Conservation (phyloP, 2,329 filamentous ascomycete genomes). For the Septoria petroselini region DNA sequence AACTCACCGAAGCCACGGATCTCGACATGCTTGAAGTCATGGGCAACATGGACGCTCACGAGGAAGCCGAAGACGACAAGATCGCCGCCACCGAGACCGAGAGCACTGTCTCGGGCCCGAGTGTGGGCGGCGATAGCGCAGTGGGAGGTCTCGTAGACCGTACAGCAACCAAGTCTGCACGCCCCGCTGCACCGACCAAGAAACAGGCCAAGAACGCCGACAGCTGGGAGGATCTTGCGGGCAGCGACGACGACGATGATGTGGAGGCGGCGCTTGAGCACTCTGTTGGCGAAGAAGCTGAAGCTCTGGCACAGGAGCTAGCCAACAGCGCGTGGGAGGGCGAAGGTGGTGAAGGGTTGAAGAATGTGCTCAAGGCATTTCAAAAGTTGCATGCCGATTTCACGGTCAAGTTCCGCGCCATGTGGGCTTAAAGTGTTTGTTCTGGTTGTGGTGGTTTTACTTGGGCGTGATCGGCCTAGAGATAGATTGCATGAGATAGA, state of each 20-base stretch:
- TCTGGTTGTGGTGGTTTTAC: no score
- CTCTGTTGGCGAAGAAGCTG: slow-evolving; percentile 26
- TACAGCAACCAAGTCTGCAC: slow-evolving; percentile 27
- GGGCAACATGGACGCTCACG: slow-evolving; percentile 51
- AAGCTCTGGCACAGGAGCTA: slow-evolving; percentile 27
- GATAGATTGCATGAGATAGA: neutral
- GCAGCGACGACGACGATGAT: slow-evolving; percentile 39
- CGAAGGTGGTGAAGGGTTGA: slow-evolving; percentile 49
- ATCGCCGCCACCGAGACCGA: slow-evolving; percentile 35
- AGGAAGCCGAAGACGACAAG: slow-evolving; percentile 46
- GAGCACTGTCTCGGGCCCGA: slow-evolving; percentile 28
- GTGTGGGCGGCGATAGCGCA: slow-evolving; percentile 19
- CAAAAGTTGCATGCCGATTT: slow-evolving; percentile 57
- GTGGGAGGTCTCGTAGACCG: slow-evolving; percentile 34
- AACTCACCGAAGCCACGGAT: slow-evolving; percentile 46
- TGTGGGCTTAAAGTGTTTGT: slow-evolving; percentile 51
- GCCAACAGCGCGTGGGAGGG: slow-evolving; percentile 38
- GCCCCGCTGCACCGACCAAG: slow-evolving; percentile 29
- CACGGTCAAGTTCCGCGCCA: slow-evolving; percentile 61
- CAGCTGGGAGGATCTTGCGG: slow-evolving; percentile 42
- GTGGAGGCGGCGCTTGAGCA: slow-evolving; percentile 29
- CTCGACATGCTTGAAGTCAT: slow-evolving; percentile 53
- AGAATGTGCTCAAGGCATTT: slow-evolving; percentile 60
- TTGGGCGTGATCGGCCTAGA: neutral
- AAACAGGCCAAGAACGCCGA: slow-evolving; percentile 44